These are phyloP conservation scores for Nothophoma quercina DNA, from an alignment of 2,329 filamentous ascomycete species.

Conservation along the genomic window DNA sequence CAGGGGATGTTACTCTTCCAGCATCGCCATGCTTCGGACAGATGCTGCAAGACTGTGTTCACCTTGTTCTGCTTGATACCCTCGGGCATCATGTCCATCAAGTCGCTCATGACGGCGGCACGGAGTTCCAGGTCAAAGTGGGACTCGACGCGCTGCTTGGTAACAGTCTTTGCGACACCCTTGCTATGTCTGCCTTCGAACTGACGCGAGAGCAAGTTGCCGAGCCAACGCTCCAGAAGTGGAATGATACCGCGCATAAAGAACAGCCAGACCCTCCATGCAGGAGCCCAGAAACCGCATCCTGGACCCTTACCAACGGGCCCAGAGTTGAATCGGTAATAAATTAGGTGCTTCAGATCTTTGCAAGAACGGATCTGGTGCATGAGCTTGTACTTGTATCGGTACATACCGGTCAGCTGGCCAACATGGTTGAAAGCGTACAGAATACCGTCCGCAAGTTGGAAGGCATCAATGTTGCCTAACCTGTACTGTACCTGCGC, in stretches of 20 bases:
- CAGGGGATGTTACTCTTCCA: conserved; percentile 99
- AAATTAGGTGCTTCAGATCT: conserved; percentile 98
- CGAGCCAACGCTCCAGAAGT: conserved; percentile 94
- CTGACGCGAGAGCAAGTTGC: conserved; percentile 93
- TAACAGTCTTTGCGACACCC: conserved; percentile 98
- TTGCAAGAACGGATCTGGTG: conserved; percentile 99
- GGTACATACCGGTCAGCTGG: conserved; percentile 98
- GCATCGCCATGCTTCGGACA: conserved; percentile 98
- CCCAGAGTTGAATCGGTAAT: conserved; percentile 97
- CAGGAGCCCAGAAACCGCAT: conserved; percentile 98
- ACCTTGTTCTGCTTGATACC: conserved; percentile 99
- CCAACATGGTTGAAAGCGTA: conserved; percentile 99
- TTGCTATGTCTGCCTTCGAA: conserved; percentile 99
- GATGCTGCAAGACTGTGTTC: conserved; percentile 94
- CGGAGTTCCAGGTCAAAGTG: conserved; percentile 97
- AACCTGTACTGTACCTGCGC: conserved; percentile 97
- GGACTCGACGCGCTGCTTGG: conserved; percentile 97
- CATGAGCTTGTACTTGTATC: conserved; percentile 99
- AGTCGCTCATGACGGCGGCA: conserved; percentile 97
- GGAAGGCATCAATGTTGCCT: conserved; percentile 98
- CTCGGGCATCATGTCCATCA: conserved; percentile 99
- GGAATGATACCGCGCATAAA: conserved; percentile 99
- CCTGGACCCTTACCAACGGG: conserved; percentile 97
- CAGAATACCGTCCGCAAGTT: conserved; percentile 96
- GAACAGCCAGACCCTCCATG: conserved; percentile 98